Percentiles rank a stretch among this genome's conserved stretches.
Conservation (phyloP, 345 rosid species). For the Mangifera indica region DNA sequence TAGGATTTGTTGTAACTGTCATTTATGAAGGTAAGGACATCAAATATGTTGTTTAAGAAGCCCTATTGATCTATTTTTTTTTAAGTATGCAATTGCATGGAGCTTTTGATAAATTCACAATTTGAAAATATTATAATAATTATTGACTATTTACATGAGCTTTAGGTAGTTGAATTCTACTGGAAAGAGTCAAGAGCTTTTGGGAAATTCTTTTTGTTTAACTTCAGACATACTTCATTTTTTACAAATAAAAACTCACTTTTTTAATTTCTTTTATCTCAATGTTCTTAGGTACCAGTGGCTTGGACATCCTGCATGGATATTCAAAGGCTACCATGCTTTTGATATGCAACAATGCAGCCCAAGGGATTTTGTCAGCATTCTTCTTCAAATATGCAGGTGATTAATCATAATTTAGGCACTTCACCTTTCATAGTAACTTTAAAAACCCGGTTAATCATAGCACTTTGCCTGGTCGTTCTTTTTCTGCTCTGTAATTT, state of each 20-base stretch:
- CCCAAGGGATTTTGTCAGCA: constrained; percentile 43
- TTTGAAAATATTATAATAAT: neutral
- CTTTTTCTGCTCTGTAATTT: neutral
- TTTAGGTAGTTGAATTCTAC: neutral
- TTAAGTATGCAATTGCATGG: neutral
- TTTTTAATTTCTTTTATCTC: neutral
- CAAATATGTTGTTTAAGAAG: neutral
- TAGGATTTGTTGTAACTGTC: constrained; percentile 41
- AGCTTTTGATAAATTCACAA: neutral
- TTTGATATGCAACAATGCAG: constrained; percentile 41
- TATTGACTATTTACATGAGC: neutral
- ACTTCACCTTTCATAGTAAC: neutral
- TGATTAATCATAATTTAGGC: constrained; percentile 1
- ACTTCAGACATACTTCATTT: neutral
- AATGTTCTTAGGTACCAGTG: constrained; percentile 30
- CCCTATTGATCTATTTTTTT: neutral
- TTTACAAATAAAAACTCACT: neutral
- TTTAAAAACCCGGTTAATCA: neutral
- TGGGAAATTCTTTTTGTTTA: neutral
- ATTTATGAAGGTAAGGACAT: constrained; percentile 41
- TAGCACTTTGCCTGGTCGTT: neutral
- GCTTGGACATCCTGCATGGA: constrained; percentile 33
- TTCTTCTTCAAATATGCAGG: constrained; percentile 50
- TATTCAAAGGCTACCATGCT: constrained; percentile 41
- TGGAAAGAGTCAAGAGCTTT: neutral